Percentiles rank a stretch among this genome's conserved stretches.
Conservation (phyloP, 495 filamentous ascomycete genomes). For the Collariella sp. region DNA sequence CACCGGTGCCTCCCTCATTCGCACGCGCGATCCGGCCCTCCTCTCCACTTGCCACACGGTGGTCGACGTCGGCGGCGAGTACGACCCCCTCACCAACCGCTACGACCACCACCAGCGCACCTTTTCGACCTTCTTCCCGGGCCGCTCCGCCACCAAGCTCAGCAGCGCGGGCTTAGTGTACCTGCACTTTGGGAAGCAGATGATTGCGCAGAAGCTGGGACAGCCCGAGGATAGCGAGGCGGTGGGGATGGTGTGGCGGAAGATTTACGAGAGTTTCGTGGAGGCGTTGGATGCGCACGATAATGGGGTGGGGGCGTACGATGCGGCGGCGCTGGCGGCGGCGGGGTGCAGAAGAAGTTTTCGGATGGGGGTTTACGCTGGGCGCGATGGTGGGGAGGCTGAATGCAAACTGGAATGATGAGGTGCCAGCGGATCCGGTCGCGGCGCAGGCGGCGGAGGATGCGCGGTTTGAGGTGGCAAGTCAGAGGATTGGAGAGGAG, state of each 20-base stretch:
- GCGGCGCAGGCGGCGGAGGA: conserved; percentile 71
- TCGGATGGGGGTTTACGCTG: conserved; percentile 69
- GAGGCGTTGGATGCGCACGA: conserved; percentile 96
- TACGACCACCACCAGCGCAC: conserved; percentile 97
- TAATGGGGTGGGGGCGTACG: conserved; percentile 83
- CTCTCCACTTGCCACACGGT: conserved; percentile 85
- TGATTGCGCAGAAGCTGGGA: conserved; percentile 60
- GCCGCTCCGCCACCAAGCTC: conserved; percentile 65
- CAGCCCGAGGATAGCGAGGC: conserved; percentile 48
- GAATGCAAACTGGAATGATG: conserved; percentile 64
- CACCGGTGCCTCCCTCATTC: conserved; percentile 61
- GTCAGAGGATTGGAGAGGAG: conserved; percentile 72
- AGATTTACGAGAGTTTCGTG: conserved; percentile 88
- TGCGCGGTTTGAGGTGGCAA: conserved; percentile 64
- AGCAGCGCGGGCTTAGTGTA: conserved; percentile 90
- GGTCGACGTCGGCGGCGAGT: conserved; percentile 90
- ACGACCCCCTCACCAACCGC: conserved; percentile 63
- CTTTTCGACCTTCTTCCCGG: conserved; percentile 70
- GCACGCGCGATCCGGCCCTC: conserved; percentile 72
- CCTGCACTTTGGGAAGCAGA: conserved; percentile 82
- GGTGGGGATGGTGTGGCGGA: conserved; percentile 68
- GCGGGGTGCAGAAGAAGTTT: conserved; percentile 72
- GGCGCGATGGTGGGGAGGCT: conserved; percentile 74
- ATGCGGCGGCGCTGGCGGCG: conserved; percentile 50
- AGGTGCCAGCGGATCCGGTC: conserved; percentile 35